Conservation (phyloP, 2,329 filamentous ascomycete genomes). For the Zymoseptoria passerinii region DNA sequence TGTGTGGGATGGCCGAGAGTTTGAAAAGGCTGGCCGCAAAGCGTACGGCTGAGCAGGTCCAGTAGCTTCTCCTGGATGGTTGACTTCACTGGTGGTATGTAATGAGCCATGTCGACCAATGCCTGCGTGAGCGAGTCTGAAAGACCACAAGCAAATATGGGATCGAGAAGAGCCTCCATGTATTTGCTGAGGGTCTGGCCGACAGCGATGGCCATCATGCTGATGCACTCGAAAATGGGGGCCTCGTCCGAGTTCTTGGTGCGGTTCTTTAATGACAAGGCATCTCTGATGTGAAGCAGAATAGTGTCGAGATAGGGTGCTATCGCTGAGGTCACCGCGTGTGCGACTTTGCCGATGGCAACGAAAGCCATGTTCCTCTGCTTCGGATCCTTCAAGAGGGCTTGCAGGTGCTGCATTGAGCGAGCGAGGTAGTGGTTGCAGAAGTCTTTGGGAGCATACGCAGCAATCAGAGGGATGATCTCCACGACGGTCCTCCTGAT, state of each 20-base stretch:
- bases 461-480: slow-evolving; percentile 85
- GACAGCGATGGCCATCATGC: slow-evolving; percentile 87
- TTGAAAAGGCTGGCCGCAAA: slow-evolving; percentile 86
- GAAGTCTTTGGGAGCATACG: slow-evolving; percentile 87
- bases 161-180: slow-evolving; percentile 89
- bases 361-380: slow-evolving; percentile 91
- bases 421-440: slow-evolving; percentile 79
- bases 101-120: slow-evolving; percentile 96
- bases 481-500: slow-evolving; percentile 85
- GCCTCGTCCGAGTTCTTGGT: slow-evolving; percentile 54
- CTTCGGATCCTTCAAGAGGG: slow-evolving; percentile 89
- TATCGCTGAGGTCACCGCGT: slow-evolving; percentile 91
- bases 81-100: slow-evolving; percentile 87
- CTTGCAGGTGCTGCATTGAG: slow-evolving; percentile 93
- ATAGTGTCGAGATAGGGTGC: slow-evolving; percentile 92
- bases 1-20: slow-evolving; percentile 87
- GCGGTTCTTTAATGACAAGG: slow-evolving; percentile 69
- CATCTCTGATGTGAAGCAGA: slow-evolving; percentile 85
- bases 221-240: slow-evolving; percentile 95
- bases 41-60: slow-evolving; percentile 87
- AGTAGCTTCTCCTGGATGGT: slow-evolving; percentile 89
- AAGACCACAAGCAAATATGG: slow-evolving; percentile 92
- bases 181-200: slow-evolving; percentile 97
- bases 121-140: slow-evolving; percentile 92
- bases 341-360: slow-evolving; percentile 91